Conservation (phyloP, 1,139 yeast species). For the Pichia sp. region DNA sequence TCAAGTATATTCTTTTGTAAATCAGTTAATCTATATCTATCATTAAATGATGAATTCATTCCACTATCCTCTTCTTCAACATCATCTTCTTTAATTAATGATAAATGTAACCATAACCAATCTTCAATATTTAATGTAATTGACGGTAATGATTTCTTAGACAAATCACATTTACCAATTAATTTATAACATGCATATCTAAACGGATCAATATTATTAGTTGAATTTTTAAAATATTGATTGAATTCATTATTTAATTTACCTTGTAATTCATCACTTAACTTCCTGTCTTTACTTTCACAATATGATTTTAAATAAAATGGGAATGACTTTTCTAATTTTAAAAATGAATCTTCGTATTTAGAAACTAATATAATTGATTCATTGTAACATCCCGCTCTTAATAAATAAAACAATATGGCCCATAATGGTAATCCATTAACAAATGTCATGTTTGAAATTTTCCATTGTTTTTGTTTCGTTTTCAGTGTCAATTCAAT, state of each 20-base stretch:
- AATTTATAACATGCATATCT: constrained; percentile 87
- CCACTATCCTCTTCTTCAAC: constrained; percentile 45
- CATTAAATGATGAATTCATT: constrained; percentile 43
- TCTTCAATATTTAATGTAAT: constrained; percentile 84
- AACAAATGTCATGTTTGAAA: constrained; percentile 49
- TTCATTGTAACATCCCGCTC: constrained; percentile 77
- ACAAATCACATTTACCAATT: constrained; percentile 83
- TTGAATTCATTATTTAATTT: constrained; percentile 75
- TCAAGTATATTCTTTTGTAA: constrained; percentile 66
- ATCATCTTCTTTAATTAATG: constrained; percentile 58
- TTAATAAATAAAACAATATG: constrained; percentile 68
- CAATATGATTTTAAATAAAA: constrained; percentile 69
- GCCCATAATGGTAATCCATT: constrained; percentile 95
- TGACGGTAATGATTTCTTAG: constrained; percentile 68
- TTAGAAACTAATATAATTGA: constrained; percentile 55
- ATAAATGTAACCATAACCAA: constrained; percentile 93
- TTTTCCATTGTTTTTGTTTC: constrained; percentile 40
- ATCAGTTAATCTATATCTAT: constrained; percentile 65
- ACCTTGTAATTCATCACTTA: constrained; percentile 64
- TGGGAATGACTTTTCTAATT: constrained; percentile 81
- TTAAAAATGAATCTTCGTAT: constrained; percentile 59
- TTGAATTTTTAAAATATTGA: constrained; percentile 66
- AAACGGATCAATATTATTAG: constrained; percentile 71
- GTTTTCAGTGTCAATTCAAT: constrained; percentile 24
- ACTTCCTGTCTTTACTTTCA: constrained; percentile 45